phyloP scores from a whole-genome alignment of 805 yeast genomes.

The Candida multigemmis region DNA sequence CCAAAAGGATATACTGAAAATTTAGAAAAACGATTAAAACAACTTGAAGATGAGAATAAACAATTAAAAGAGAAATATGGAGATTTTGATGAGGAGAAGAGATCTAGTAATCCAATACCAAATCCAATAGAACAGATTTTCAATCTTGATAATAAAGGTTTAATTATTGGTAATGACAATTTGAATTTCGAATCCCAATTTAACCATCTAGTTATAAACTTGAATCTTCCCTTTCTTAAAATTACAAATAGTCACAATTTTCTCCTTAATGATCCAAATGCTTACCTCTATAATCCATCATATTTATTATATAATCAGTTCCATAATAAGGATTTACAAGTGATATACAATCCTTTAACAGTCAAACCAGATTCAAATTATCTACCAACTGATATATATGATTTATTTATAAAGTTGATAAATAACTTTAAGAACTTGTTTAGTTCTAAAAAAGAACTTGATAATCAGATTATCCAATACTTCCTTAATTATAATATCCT shows the following conservation, averaged over 20 bases:
- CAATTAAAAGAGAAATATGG: constrained; percentile 22
- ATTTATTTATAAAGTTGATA: constrained; percentile 32
- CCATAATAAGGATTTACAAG: constrained; percentile 26
- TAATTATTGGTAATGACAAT: constrained; percentile 37
- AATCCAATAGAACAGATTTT: constrained; percentile 38
- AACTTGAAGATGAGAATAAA: constrained; percentile 48
- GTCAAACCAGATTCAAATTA: constrained; percentile 11
- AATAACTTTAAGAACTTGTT: constrained; percentile 34
- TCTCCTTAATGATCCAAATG: constrained; percentile 30
- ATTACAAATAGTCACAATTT: constrained; percentile 35
- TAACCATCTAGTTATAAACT: constrained; percentile 32
- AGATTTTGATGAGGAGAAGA: constrained; percentile 1
- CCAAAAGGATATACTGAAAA: constrained; percentile 78
- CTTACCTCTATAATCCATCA: constrained; percentile 32
- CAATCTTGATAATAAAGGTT: constrained; percentile 32
- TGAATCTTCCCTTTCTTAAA: constrained; percentile 34
- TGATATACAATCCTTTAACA: constrained; percentile 32
- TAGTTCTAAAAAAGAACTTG: constrained; percentile 29
- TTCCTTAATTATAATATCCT: constrained; percentile 45
- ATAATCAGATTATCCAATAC: constrained; percentile 38
- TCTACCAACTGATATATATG: constrained; percentile 32
- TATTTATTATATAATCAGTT: constrained; percentile 25
- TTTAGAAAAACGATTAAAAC: constrained; percentile 52
- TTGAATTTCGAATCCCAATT: constrained; percentile 37
- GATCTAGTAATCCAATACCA: constrained; percentile 11